Evolutionary conservation across 805 yeast species (phyloP).

Genomic region (Saturnispora diversa): DNA sequence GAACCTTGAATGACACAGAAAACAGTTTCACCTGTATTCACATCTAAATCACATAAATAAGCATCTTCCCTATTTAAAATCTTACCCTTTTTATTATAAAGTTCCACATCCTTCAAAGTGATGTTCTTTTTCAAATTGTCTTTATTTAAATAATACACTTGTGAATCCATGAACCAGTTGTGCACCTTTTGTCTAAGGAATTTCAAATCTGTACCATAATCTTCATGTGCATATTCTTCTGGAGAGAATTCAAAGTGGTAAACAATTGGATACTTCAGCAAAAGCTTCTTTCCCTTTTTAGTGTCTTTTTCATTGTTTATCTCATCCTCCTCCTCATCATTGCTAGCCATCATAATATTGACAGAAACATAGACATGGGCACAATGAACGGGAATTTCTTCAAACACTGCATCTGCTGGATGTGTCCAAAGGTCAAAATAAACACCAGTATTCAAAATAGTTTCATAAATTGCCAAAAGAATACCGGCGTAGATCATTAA

Average conservation of each 20-base stretch:
- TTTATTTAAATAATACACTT: constrained; percentile 22
- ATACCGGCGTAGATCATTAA: constrained; percentile 21
- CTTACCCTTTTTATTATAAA: constrained; percentile 30
- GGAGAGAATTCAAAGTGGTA: constrained; percentile 78
- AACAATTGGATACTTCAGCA: constrained; percentile 33
- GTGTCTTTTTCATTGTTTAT: not conserved
- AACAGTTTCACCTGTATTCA: constrained; percentile 45
- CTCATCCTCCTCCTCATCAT: constrained; percentile 13
- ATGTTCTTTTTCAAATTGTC: constrained; percentile 14
- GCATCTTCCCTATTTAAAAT: constrained; percentile 34
- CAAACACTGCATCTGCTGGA: constrained; percentile 46
- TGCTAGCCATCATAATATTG: constrained; percentile 29
- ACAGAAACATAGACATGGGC: constrained; percentile 60
- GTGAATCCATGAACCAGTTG: constrained; percentile 43
- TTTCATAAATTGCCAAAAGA: constrained; percentile 21
- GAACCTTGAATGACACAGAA: constrained; percentile 27
- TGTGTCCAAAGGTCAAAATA: constrained; percentile 22
- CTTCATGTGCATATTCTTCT: constrained; percentile 68
- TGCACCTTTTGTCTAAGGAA: constrained; percentile 53
- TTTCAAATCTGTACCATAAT: constrained; percentile 58
- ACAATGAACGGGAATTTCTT: constrained; percentile 71
- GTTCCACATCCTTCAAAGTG: constrained; percentile 26
- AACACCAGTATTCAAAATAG: constrained; percentile 20
- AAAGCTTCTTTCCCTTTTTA: constrained; percentile 13
- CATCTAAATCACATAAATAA: constrained; percentile 42